Percentiles rank a stretch among this genome's conserved stretches.
These are phyloP conservation scores for Malus hybrid DNA, from an alignment of 331 rosid genomes.

Conservation along the genomic window DNA sequence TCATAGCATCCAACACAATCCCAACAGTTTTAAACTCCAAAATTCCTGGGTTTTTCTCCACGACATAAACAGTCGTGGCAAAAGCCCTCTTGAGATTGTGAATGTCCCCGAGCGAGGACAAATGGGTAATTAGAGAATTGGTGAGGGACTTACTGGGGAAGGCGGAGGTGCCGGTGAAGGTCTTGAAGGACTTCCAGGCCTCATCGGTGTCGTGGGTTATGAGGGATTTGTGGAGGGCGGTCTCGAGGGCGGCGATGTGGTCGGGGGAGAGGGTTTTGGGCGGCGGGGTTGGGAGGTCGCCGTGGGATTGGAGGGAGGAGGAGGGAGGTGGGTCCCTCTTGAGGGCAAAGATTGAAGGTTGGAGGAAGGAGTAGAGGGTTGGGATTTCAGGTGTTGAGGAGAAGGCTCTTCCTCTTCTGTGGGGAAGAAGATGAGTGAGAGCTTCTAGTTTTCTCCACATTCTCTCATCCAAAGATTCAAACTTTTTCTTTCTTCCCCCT, in stretches of 20 bases:
- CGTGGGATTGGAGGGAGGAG: slow-evolving; percentile 16
- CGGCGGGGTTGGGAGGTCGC: slow-evolving; percentile 27
- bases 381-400: slow-evolving; percentile 50
- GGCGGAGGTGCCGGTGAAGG: slow-evolving; percentile 49
- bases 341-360: slow-evolving; percentile 58
- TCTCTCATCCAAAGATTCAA: slow-evolving; percentile 8
- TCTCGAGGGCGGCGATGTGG: slow-evolving; percentile 38
- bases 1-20: slow-evolving; percentile 52
- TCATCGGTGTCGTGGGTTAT: slow-evolving; percentile 50
- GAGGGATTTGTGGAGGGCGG: slow-evolving; percentile 60
- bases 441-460: slow-evolving; percentile 43
- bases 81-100: slow-evolving; percentile 82
- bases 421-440: slow-evolving; percentile 15
- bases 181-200: slow-evolving; percentile 88
- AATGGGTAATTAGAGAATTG: slow-evolving; percentile 55
- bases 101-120: slow-evolving; percentile 58
- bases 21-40: slow-evolving; percentile 43
- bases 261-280: slow-evolving; percentile 35
- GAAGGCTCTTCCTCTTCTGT: slow-evolving; percentile 20
- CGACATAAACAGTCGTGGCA: slow-evolving; percentile 51
- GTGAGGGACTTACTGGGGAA: slow-evolving; percentile 77
- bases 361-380: slow-evolving; percentile 78
- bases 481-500: not conserved
- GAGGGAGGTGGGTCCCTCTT: slow-evolving; percentile 25
- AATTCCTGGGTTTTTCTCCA: slow-evolving; percentile 50